These are phyloP conservation scores for Diplodia scrobiculata DNA, from an alignment of 2,329 filamentous ascomycete species.

Conservation along the genomic window DNA sequence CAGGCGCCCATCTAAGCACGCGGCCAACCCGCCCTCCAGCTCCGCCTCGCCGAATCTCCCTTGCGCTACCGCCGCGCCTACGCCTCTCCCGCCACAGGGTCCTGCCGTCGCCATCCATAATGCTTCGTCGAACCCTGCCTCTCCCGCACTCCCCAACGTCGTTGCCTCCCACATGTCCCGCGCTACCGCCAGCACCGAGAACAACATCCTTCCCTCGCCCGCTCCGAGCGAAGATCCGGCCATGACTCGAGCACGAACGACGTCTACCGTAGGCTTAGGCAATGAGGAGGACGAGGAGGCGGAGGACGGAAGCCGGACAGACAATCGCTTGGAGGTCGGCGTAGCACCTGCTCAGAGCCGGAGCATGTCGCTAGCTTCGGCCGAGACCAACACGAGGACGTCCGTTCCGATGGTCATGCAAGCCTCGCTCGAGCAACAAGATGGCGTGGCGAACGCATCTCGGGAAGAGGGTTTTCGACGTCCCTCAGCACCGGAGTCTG, in stretches of 20 bases:
- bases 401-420: background rate
- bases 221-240: constrained; percentile 60
- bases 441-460: background rate
- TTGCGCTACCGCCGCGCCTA: background rate
- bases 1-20: background rate
- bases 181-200: constrained; percentile 16
- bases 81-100: background rate
- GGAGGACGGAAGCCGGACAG: background rate
- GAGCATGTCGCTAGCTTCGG: background rate
- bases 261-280: constrained; percentile 7
- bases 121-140: constrained; percentile 41
- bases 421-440: background rate
- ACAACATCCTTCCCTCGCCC: constrained; percentile 61
- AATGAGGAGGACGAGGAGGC: constrained; percentile 10
- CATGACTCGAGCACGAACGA: background rate
- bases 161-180: constrained; percentile 24
- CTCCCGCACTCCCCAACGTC: constrained; percentile 41
- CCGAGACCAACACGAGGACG: background rate
- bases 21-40: background rate
- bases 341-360: background rate
- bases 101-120: constrained; percentile 1
- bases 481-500: background rate
- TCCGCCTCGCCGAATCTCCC: constrained; percentile 1
- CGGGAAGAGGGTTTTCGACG: background rate
- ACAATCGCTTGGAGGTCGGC: background rate